These are phyloP conservation scores for Ramalina peruviana DNA, from an alignment of 495 filamentous ascomycete genomes.

Conservation along the genomic window DNA sequence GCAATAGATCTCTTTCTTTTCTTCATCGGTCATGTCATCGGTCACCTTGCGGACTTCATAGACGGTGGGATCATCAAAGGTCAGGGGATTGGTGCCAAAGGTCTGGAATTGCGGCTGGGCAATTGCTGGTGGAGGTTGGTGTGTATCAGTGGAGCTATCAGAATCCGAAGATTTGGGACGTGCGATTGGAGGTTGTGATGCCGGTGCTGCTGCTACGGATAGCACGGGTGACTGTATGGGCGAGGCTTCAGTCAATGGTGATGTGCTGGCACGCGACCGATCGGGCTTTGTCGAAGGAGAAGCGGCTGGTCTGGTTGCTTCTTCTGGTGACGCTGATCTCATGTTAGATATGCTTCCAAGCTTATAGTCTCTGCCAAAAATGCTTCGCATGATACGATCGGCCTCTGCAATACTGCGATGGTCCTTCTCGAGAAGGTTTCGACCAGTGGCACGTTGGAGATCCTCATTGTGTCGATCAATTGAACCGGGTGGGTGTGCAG, in stretches of 20 bases:
- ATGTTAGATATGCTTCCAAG: not conserved
- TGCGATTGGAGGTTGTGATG: slow-evolving; percentile 31
- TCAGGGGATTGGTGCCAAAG: slow-evolving; percentile 85
- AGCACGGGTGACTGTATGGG: slow-evolving; percentile 33
- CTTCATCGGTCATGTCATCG: slow-evolving; percentile 62
- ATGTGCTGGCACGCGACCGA: slow-evolving; percentile 49
- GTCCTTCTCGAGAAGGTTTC: not conserved
- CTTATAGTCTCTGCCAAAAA: not conserved
- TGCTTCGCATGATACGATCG: slow-evolving; percentile 1
- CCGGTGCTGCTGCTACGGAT: slow-evolving; percentile 15
- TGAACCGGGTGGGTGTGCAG: not conserved
- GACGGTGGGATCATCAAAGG: slow-evolving; percentile 81
- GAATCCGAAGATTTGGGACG: slow-evolving; percentile 38
- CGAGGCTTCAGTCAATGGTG: slow-evolving; percentile 43
- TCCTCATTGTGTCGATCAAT: slow-evolving; percentile 1
- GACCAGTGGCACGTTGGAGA: not conserved
- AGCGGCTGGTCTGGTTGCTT: slow-evolving; percentile 1
- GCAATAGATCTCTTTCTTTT: slow-evolving; percentile 72
- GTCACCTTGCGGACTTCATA: slow-evolving; percentile 76
- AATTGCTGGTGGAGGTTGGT: slow-evolving; percentile 67
- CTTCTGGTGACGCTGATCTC: slow-evolving; percentile 6
- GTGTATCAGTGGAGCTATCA: slow-evolving; percentile 47
- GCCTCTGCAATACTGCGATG: not conserved
- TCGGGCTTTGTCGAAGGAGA: slow-evolving; percentile 30
- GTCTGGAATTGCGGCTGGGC: slow-evolving; percentile 62